Percentiles rank a stretch among this genome's conserved stretches.
These are phyloP conservation scores for Leccinum variicolor DNA, from an alignment of 768 basidiomycete genomes.

Conservation along the genomic window DNA sequence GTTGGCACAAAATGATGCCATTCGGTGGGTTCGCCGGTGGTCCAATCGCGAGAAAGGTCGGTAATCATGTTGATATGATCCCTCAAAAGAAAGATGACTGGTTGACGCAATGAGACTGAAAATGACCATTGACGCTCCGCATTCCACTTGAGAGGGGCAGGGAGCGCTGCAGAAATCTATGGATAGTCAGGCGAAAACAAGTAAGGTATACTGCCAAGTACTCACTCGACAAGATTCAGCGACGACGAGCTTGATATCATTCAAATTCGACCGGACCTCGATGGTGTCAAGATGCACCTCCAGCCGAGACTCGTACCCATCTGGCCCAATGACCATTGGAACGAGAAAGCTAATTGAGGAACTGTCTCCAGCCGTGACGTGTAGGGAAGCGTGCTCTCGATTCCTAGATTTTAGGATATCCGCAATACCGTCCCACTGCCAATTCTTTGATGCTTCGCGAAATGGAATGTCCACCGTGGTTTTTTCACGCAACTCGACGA, in stretches of 20 bases:
- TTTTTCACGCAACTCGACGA: constrained; percentile 75
- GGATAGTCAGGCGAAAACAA: constrained; percentile 3
- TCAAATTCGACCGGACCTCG: constrained; percentile 79
- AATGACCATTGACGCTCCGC: constrained; percentile 76
- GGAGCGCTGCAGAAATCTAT: constrained; percentile 70
- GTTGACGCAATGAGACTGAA: constrained; percentile 65
- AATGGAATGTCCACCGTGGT: constrained; percentile 85
- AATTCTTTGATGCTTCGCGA: constrained; percentile 92
- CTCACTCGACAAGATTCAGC: constrained; percentile 77
- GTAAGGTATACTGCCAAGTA: constrained; percentile 11
- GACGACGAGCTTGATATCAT: constrained; percentile 74
- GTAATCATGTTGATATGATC: constrained; percentile 95
- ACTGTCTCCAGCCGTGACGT: constrained; percentile 69
- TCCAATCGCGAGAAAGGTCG: constrained; percentile 93
- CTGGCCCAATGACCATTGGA: constrained; percentile 70
- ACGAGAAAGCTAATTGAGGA: constrained; percentile 85
- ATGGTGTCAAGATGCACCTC: constrained; percentile 82
- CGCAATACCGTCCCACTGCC: constrained; percentile 80
- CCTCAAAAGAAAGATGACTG: constrained; percentile 74
- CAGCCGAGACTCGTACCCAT: constrained; percentile 76
- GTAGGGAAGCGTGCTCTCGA: constrained; percentile 70
- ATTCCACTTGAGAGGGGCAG: constrained; percentile 82
- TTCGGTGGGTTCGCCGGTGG: constrained; percentile 74
- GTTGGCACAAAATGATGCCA: constrained; percentile 84
- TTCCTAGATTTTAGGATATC: constrained; percentile 49